Evolutionary conservation across 257 asterid genomes (phyloP), one percentile per base, ranked within the genome.

Genomic region (Przewalskia tangutica): DNA sequence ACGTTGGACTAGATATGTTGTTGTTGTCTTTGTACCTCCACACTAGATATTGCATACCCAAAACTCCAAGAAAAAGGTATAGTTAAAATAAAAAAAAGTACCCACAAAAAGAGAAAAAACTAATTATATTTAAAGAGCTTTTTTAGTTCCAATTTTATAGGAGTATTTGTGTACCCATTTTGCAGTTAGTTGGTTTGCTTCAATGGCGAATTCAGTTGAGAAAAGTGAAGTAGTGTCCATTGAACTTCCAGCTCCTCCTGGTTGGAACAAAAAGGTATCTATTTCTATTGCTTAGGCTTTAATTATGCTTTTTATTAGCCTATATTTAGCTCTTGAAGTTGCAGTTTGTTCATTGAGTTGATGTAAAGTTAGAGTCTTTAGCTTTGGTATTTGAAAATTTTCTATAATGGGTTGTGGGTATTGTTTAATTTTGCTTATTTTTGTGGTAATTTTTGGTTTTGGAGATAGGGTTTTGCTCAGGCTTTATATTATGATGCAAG

Each of bases 251-350:
- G 81, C 81, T 36, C 81, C 81, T 55, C 34, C 68, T 36, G 68
- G 81, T 9, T 77, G 81, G 81, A 77, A 40, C 53, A 77, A 77
- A n/a, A 77, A 34, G 81, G 81, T 77, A 55, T 13, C 3, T 38
- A 5, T 54, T n/a, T 8, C 5, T 77, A 2, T n/a, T 53, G 6
- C 16, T 53, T 2, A 13, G n/a, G 12, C 12, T 53, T 27, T 27
- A 27, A 27, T 27, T 27, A 1, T 27, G 20, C 32, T 27, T 27
- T 27, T 27, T 20, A 4, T 27, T 27, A 32, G 71, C 48, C 7
- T 7, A 13, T 71, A 11, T 71, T 9, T 3, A 42, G 34, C 17
- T 68, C 77, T 68, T n/a, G 77, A 68, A 42, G 18, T 32, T 36
- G 4, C 18, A 7, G 16, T 36, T 66, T 65, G 23, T 65, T 65